phyloP scores from a whole-genome alignment of 129 eudicot species.

The Escallonia rubra region DNA sequence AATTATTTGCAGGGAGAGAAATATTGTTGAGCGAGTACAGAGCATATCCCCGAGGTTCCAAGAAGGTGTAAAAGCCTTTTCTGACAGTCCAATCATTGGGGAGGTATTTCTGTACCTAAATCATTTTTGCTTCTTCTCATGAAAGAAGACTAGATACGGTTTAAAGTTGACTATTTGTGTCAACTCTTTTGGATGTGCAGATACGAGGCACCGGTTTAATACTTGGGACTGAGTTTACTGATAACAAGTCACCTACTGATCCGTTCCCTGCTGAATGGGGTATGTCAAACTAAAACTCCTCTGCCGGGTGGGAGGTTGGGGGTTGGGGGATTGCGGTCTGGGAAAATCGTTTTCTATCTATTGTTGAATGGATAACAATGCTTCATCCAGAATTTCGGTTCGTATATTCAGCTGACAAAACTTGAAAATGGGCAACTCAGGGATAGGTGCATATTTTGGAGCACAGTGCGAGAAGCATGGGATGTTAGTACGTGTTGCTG shows the following conservation, averaged over 20 bases:
- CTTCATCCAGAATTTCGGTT: not conserved
- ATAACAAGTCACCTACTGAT: slow-evolving; percentile 57
- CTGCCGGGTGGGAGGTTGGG: too few relatives aligned
- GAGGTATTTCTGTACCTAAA: slow-evolving; percentile 30
- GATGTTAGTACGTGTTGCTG: slow-evolving; percentile 89
- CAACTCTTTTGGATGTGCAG: slow-evolving; percentile 19
- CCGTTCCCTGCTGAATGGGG: slow-evolving; percentile 71
- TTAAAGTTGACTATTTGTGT: not conserved
- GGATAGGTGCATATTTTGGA: slow-evolving; percentile 80
- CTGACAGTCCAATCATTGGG: slow-evolving; percentile 54
- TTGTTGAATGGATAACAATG: not conserved
- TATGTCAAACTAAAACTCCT: slow-evolving; percentile 3
- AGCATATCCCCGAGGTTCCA: slow-evolving; percentile 49
- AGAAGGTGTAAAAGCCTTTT: slow-evolving; percentile 50
- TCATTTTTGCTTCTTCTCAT: not conserved
- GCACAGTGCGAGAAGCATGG: slow-evolving; percentile 85
- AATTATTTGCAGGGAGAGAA: slow-evolving; percentile 41
- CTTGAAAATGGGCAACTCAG: slow-evolving; percentile 28
- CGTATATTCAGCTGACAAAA: not conserved
- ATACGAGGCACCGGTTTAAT: slow-evolving; percentile 62
- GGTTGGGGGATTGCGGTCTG: too few relatives aligned
- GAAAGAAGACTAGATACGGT: not conserved
- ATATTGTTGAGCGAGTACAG: slow-evolving; percentile 47
- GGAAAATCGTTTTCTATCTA: too few relatives aligned
- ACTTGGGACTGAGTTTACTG: slow-evolving; percentile 55